These are phyloP conservation scores for Knoxdaviesia capensis DNA, from an alignment of 2,329 filamentous ascomycete genomes.

Conservation along the genomic window DNA sequence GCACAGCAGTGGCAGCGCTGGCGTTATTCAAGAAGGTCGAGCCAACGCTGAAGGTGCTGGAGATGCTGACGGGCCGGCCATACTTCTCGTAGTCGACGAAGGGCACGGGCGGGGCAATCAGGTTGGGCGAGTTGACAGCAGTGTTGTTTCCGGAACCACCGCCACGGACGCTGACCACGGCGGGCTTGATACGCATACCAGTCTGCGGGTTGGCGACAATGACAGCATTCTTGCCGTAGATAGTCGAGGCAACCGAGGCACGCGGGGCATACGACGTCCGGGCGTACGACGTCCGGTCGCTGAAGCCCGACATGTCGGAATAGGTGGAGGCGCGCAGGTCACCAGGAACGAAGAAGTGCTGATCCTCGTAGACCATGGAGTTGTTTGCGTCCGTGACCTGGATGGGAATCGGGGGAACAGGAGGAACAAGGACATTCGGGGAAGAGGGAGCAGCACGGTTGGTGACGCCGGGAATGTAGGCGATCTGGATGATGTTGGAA, in stretches of 20 bases:
- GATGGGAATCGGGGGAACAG: slow-evolving; percentile 77
- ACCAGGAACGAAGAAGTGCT: slow-evolving; percentile 84
- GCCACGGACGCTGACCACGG: slow-evolving; percentile 81
- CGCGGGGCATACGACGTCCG: slow-evolving; percentile 37
- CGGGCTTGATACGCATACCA: slow-evolving; percentile 71
- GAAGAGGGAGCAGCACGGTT: slow-evolving; percentile 78
- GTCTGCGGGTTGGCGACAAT: slow-evolving; percentile 69
- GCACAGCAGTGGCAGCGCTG: slow-evolving; percentile 33
- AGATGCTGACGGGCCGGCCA: slow-evolving; percentile 31
- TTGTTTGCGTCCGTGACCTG: slow-evolving; percentile 28
- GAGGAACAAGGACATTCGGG: slow-evolving; percentile 64
- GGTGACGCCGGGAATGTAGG: slow-evolving; percentile 92
- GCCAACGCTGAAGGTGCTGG: slow-evolving; percentile 44
- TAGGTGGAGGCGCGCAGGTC: slow-evolving; percentile 84
- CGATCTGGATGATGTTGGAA: slow-evolving; percentile 98
- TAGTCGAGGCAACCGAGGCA: slow-evolving; percentile 73
- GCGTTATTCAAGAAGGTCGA: slow-evolving; percentile 49
- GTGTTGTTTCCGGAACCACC: slow-evolving; percentile 10
- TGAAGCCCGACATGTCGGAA: slow-evolving; percentile 49
- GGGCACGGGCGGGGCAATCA: slow-evolving; percentile 50
- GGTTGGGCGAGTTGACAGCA: slow-evolving; percentile 29
- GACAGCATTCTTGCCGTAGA: slow-evolving; percentile 81
- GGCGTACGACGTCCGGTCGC: slow-evolving; percentile 41
- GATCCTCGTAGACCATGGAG: slow-evolving; percentile 41
- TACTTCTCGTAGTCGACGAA: slow-evolving; percentile 46